phyloP scores from a whole-genome alignment of 2,329 filamentous ascomycete species.

The Fusarium sp. region DNA sequence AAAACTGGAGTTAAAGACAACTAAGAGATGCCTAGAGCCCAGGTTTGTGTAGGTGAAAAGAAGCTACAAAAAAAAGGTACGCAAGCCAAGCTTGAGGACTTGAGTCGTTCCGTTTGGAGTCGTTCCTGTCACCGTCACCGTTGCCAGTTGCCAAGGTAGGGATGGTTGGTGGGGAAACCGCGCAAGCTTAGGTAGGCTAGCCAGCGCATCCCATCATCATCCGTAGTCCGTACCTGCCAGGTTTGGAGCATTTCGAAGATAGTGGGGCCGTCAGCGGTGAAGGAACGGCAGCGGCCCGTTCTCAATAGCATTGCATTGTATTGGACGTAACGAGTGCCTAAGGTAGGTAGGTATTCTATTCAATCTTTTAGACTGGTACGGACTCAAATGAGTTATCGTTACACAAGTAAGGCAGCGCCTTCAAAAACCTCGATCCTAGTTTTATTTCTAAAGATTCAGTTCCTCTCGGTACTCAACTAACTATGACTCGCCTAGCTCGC shows the following conservation, averaged over 20 bases:
- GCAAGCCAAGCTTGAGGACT: constrained; percentile 18
- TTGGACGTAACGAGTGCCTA: not conserved
- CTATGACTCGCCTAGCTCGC: constrained; percentile 6
- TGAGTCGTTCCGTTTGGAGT: not conserved
- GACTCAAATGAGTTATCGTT: not conserved
- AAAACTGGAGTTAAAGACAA: not conserved
- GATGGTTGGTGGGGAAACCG: constrained; percentile 34
- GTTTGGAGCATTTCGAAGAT: constrained; percentile 3
- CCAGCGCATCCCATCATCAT: constrained; percentile 23
- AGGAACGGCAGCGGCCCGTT: not conserved
- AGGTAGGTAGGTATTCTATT: no score
- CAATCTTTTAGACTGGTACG: not conserved
- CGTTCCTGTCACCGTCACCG: constrained; percentile 18
- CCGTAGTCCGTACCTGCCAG: constrained; percentile 11
- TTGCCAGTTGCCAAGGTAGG: constrained; percentile 23
- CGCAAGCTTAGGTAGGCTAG: not conserved
- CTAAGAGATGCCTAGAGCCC: not conserved
- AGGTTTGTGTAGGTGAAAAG: constrained; percentile 5
- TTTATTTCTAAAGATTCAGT: not conserved
- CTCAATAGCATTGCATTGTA: constrained; percentile 8
- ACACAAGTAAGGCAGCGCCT: not conserved
- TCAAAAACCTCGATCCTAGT: not conserved
- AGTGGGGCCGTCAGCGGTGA: constrained; percentile 14
- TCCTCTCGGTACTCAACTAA: not conserved
- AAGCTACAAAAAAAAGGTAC: constrained; percentile 11